Percentiles rank a stretch among this genome's conserved stretches.
Conservation (phyloP, 1,284 basidiomycete species). For the Cutaneotrichosporon daszewskae region DNA sequence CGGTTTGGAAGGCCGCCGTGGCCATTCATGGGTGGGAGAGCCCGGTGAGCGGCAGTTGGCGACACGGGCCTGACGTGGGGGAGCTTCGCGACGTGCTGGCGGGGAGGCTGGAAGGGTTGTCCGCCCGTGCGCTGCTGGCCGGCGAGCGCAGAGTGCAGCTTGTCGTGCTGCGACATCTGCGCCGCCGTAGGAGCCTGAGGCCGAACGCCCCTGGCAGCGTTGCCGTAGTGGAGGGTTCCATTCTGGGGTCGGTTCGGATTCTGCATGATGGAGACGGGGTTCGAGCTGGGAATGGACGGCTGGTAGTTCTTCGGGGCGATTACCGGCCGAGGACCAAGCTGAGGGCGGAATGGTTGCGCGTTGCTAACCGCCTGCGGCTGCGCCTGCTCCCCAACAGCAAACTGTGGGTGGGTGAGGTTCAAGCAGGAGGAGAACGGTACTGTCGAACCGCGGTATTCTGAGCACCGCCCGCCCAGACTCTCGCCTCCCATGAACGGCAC, state of each 20-base stretch:
- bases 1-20: not conserved
- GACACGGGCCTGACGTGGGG: conserved; percentile 13
- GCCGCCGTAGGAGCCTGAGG: conserved; percentile 9
- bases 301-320: conserved; percentile 61
- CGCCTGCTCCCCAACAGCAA: conserved; percentile 57
- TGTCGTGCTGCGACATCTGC: conserved; percentile 23
- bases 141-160: conserved; percentile 27
- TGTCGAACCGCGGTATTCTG: conserved; percentile 78
- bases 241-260: conserved; percentile 51
- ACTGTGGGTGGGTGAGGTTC: conserved; percentile 77
- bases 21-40: not conserved
- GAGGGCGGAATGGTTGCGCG: conserved; percentile 57
- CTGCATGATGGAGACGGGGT: conserved; percentile 54
- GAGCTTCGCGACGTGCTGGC: conserved; percentile 14
- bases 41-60: conserved; percentile 3
- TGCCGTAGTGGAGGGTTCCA: conserved; percentile 33
- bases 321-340: conserved; percentile 61
- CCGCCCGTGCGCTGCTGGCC: too few relatives aligned
- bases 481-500: conserved; percentile 88
- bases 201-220: conserved; percentile 40
- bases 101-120: conserved; percentile 3
- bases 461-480: conserved; percentile 84
- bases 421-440: conserved; percentile 78
- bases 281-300: conserved; percentile 45
- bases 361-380: conserved; percentile 40